Percentiles rank a stretch among this genome's conserved stretches.
phyloP scores from a whole-genome alignment of 2,329 filamentous ascomycete species.

The Rhinocladiella mackenziei region DNA sequence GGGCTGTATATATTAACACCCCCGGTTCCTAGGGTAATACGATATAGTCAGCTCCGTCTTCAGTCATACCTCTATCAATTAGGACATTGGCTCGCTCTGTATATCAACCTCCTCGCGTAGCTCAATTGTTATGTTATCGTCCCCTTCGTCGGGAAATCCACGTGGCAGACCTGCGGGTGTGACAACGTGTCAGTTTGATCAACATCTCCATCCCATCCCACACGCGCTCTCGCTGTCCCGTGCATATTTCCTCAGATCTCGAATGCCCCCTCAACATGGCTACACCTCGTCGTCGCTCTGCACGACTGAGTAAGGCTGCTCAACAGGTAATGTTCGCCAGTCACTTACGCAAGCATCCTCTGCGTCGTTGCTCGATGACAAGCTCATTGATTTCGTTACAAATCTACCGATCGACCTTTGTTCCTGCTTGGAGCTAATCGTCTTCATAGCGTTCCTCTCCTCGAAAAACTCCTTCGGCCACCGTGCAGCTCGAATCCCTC shows the following conservation, averaged over 20 bases:
- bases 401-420: neutral
- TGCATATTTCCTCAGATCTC: conserved; percentile 2
- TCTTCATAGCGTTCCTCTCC: conserved; percentile 17
- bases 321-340: conserved; percentile 23
- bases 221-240: neutral
- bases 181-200: no score
- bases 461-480: conserved; percentile 28
- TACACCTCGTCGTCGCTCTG: conserved; percentile 26
- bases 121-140: no score
- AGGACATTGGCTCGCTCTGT: no score
- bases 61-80: no score
- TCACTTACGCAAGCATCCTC: neutral
- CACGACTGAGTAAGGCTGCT: conserved; percentile 25
- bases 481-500: conserved; percentile 42
- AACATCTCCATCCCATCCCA: conserved; percentile 6
- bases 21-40: no score
- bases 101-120: no score
- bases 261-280: conserved; percentile 13
- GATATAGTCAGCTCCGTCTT: no score
- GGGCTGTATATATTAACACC: no score
- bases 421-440: conserved; percentile 11
- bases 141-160: no score
- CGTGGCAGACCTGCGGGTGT: no score
- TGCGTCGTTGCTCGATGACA: neutral
- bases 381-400: neutral